Percentiles rank a stretch among this genome's conserved stretches.
Evolutionary conservation across 139 green algal genomes (phyloP).

Genomic region (Raphidocelis subcapitata): DNA sequence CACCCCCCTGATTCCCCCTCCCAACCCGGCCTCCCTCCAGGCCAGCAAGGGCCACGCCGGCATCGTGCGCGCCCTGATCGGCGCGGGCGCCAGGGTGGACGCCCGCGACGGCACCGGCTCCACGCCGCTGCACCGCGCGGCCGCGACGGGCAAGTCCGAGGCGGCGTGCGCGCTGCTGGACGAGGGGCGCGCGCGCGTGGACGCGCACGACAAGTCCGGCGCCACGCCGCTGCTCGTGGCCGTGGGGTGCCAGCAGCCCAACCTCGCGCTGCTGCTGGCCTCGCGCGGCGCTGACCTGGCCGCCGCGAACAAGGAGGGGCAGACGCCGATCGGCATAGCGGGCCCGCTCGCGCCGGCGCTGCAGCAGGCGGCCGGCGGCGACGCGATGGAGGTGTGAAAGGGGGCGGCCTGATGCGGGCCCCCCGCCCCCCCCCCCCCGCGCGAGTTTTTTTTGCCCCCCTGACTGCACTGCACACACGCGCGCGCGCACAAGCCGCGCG

Average conservation of each 20-base stretch:
- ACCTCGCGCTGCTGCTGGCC: slow-evolving; percentile 43
- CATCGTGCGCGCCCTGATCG: slow-evolving; percentile 42
- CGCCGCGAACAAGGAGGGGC: slow-evolving; percentile 50
- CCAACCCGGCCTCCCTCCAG: slow-evolving; percentile 37
- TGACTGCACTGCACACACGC: too few species aligned
- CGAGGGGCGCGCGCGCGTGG: slow-evolving; percentile 34
- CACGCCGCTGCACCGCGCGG: slow-evolving; percentile 53
- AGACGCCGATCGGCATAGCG: slow-evolving; percentile 59
- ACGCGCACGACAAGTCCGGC: slow-evolving; percentile 44
- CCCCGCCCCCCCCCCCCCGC: too few species aligned
- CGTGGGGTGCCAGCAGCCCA: slow-evolving; percentile 33
- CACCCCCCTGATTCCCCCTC: too few species aligned
- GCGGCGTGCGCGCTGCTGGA: slow-evolving; percentile 48
- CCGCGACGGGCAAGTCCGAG: slow-evolving; percentile 27
- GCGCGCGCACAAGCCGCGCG: too few species aligned
- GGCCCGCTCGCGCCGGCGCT: slow-evolving; percentile 34
- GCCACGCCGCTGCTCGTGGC: slow-evolving; percentile 59
- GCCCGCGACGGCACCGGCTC: slow-evolving; percentile 49
- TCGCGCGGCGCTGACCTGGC: slow-evolving; percentile 38
- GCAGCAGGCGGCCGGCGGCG: slow-evolving; percentile 17
- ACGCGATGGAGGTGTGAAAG: background rate
- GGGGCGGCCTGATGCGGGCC: too few species aligned
- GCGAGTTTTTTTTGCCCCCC: too few species aligned
- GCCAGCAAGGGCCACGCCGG: slow-evolving; percentile 51
- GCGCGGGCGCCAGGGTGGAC: slow-evolving; percentile 30